These are phyloP conservation scores for Scenedesmus sp. DNA, from an alignment of 163 green algal genomes.

Conservation along the genomic window DNA sequence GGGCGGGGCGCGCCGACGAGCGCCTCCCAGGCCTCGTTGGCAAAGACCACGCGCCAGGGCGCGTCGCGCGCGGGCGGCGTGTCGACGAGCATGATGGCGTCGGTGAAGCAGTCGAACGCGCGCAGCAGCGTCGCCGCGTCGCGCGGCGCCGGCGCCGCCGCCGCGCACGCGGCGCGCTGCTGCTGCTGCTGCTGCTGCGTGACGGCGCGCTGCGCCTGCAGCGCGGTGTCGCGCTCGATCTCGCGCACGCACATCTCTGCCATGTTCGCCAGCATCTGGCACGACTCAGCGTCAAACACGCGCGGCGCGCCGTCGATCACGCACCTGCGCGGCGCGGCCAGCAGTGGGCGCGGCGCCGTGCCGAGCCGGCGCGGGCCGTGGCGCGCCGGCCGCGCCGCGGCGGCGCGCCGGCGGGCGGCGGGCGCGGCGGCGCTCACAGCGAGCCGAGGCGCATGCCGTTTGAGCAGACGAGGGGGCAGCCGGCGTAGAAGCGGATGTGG, in stretches of 20 bases:
- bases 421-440: constrained; percentile 58
- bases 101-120: constrained; percentile 52
- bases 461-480: constrained; percentile 64
- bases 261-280: constrained; percentile 78
- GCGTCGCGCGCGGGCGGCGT: constrained; percentile 7
- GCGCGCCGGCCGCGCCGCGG: no score
- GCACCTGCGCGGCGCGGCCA: constrained; percentile 63
- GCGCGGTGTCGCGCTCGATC: constrained; percentile 72
- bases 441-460: constrained; percentile 65
- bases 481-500: constrained; percentile 75
- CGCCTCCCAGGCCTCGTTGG: constrained; percentile 58
- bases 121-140: constrained; percentile 47
- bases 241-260: constrained; percentile 77
- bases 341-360: no score
- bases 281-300: constrained; percentile 70
- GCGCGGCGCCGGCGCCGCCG: no score
- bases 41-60: constrained; percentile 56
- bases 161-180: no score
- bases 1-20: constrained; percentile 31
- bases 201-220: constrained; percentile 46
- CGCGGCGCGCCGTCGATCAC: constrained; percentile 75
- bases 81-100: constrained; percentile 61
- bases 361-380: no score
- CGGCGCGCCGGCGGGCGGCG: no score
- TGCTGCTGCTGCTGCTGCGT: constrained; percentile 40